Percentiles rank a stretch among this genome's conserved stretches.
Conservation (phyloP, 1,139 yeast species). For the Williopsis jadinii region DNA sequence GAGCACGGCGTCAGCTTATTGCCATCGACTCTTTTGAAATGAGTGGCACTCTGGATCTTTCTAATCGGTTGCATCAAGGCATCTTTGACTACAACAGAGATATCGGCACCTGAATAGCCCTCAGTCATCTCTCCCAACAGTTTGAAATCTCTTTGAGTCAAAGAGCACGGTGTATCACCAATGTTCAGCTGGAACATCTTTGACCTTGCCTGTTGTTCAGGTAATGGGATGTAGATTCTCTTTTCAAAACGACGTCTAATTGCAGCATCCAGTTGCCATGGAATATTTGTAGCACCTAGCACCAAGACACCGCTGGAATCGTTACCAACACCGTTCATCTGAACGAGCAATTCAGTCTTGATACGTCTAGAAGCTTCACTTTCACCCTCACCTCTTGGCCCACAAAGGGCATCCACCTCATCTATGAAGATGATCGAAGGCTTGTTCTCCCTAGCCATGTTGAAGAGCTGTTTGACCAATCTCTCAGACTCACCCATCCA, state of each 20-base stretch:
- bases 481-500: constrained; percentile 99
- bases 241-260: constrained; percentile 94
- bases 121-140: constrained; percentile 89
- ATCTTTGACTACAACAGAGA: constrained; percentile 94
- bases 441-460: constrained; percentile 93
- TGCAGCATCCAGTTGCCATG: constrained; percentile 98
- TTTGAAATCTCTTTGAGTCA: constrained; percentile 67
- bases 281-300: constrained; percentile 95
- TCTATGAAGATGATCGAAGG: constrained; percentile 95
- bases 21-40: constrained; percentile 54
- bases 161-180: constrained; percentile 80
- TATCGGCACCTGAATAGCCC: constrained; percentile 96
- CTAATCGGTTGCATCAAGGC: constrained; percentile 98
- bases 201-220: constrained; percentile 85
- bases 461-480: constrained; percentile 86
- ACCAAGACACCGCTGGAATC: constrained; percentile 91
- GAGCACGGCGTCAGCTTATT: constrained; percentile 82
- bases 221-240: constrained; percentile 90
- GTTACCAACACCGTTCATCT: constrained; percentile 98
- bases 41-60: constrained; percentile 94
- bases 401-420: constrained; percentile 97
- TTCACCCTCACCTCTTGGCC: constrained; percentile 98
- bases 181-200: constrained; percentile 93
- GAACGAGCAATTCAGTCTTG: constrained; percentile 91
- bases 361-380: constrained; percentile 95